These are phyloP conservation scores for Candida ulmi DNA, from an alignment of 805 yeast genomes.

Conservation along the genomic window DNA sequence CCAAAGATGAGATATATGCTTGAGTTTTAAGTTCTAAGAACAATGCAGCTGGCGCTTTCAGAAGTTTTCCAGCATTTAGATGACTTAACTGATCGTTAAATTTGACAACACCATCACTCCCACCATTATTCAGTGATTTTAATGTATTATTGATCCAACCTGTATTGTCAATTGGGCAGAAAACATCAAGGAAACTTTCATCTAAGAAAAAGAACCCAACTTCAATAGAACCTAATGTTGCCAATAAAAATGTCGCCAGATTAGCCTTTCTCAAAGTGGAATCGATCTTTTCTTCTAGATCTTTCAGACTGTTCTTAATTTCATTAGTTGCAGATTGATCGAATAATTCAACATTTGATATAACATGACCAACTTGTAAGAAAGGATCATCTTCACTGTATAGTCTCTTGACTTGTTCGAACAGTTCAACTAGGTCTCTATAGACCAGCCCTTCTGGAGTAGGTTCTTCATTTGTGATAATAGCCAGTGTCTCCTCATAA, in stretches of 20 bases:
- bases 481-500: slow-evolving; percentile 65
- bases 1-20: slow-evolving; percentile 85
- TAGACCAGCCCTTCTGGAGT: slow-evolving; percentile 61
- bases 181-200: slow-evolving; percentile 78
- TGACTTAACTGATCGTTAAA: slow-evolving; percentile 11
- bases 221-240: slow-evolving; percentile 77
- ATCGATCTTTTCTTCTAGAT: slow-evolving; percentile 18
- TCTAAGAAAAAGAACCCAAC: slow-evolving; percentile 85
- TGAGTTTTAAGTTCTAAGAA: slow-evolving; percentile 90
- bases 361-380: slow-evolving; percentile 60
- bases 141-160: background rate
- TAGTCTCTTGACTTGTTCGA: slow-evolving; percentile 69
- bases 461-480: slow-evolving; percentile 60
- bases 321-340: slow-evolving; percentile 3
- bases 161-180: slow-evolving; percentile 54
- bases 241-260: slow-evolving; percentile 81
- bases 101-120: background rate
- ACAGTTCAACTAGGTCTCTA: slow-evolving; percentile 63
- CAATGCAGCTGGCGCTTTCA: slow-evolving; percentile 76
- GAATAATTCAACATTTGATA: slow-evolving; percentile 41
- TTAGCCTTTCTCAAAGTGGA: slow-evolving; percentile 74
- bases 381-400: slow-evolving; percentile 69
- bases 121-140: background rate
- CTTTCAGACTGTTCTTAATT: slow-evolving; percentile 7
- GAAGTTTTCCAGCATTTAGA: slow-evolving; percentile 41